Percentiles rank a stretch among this genome's conserved stretches.
Conservation (phyloP, 257 asterid genomes). For the Verbena officinalis region DNA sequence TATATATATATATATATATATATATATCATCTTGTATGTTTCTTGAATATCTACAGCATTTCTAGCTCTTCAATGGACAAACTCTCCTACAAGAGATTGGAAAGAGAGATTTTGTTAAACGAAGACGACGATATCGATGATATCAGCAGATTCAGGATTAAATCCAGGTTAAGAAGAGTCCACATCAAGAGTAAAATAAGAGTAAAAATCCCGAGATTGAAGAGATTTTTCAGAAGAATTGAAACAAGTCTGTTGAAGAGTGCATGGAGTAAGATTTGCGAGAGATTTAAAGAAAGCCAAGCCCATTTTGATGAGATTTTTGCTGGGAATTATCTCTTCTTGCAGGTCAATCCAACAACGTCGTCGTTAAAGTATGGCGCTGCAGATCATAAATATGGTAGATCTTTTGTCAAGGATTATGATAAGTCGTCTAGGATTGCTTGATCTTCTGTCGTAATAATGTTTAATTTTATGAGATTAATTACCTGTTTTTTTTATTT, state of each 20-base stretch:
- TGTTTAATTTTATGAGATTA: too few species aligned
- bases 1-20: too few species aligned
- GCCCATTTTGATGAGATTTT: slow-evolving; percentile 66
- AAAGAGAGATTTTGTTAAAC: slow-evolving; percentile 31
- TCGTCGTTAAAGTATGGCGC: slow-evolving; percentile 2
- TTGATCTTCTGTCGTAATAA: too few species aligned
- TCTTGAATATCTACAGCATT: background rate
- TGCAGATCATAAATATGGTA: too few species aligned
- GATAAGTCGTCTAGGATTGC: too few species aligned
- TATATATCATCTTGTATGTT: background rate
- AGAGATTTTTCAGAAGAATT: slow-evolving; percentile 43
- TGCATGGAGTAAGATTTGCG: slow-evolving; percentile 45
- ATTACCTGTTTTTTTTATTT: too few species aligned
- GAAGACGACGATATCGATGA: slow-evolving; percentile 13
- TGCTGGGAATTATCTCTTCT: slow-evolving; percentile 71
- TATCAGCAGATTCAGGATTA: slow-evolving; percentile 24
- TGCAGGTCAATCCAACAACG: slow-evolving; percentile 63
- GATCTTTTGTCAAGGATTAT: too few species aligned
- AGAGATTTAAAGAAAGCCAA: slow-evolving; percentile 62
- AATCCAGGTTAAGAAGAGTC: slow-evolving; percentile 29
- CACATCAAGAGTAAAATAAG: slow-evolving; percentile 42
- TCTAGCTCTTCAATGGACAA: slow-evolving; percentile 9
- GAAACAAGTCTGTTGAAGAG: slow-evolving; percentile 42
- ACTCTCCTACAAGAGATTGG: slow-evolving; percentile 47
- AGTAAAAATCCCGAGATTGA: slow-evolving; percentile 44